Evolutionary conservation across 2,329 filamentous ascomycete genomes (phyloP).

Genomic region (Tolypocladium inflatum): DNA sequence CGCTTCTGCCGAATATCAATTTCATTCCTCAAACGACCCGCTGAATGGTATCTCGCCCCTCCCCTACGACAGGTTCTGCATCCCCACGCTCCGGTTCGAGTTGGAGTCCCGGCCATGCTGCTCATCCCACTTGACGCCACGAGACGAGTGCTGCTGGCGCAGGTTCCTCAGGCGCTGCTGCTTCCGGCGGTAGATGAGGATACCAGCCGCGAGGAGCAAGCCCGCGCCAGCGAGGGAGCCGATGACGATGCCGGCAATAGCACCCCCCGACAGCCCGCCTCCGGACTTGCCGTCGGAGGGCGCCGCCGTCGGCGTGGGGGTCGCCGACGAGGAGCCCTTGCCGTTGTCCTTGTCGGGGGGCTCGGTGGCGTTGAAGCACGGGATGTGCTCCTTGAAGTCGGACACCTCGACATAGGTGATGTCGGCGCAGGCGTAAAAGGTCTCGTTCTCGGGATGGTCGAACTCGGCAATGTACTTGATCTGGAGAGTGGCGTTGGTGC

Average conservation of each 20-base stretch:
- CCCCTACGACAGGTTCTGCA: slow-evolving; percentile 8
- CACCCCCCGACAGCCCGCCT: slow-evolving; percentile 48
- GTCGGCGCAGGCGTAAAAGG: slow-evolving; percentile 41
- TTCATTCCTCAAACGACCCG: not conserved
- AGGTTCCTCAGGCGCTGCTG: slow-evolving; percentile 11
- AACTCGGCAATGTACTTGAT: slow-evolving; percentile 37
- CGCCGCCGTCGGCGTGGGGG: slow-evolving; percentile 8
- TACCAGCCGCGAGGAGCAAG: slow-evolving; percentile 48
- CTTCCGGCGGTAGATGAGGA: slow-evolving; percentile 39
- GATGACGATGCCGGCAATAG: slow-evolving; percentile 67
- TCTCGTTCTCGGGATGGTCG: slow-evolving; percentile 30
- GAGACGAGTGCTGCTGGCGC: slow-evolving; percentile 14
- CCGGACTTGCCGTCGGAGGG: slow-evolving; percentile 13
- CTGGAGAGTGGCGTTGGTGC: slow-evolving; percentile 38
- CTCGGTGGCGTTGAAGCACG: slow-evolving; percentile 35
- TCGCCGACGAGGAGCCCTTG: slow-evolving; percentile 4
- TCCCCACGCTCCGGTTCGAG: slow-evolving; percentile 9
- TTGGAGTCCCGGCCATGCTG: slow-evolving; percentile 9
- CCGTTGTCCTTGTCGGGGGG: slow-evolving; percentile 7
- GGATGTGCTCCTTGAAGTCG: slow-evolving; percentile 21
- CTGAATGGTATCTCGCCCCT: not conserved
- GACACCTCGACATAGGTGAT: slow-evolving; percentile 29
- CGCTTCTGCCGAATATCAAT: too few species aligned
- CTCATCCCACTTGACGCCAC: slow-evolving; percentile 14
- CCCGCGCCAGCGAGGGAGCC: slow-evolving; percentile 56